Evolutionary conservation across 1,284 basidiomycete genomes (phyloP).

Genomic region (Garcileccinum viscosum): DNA sequence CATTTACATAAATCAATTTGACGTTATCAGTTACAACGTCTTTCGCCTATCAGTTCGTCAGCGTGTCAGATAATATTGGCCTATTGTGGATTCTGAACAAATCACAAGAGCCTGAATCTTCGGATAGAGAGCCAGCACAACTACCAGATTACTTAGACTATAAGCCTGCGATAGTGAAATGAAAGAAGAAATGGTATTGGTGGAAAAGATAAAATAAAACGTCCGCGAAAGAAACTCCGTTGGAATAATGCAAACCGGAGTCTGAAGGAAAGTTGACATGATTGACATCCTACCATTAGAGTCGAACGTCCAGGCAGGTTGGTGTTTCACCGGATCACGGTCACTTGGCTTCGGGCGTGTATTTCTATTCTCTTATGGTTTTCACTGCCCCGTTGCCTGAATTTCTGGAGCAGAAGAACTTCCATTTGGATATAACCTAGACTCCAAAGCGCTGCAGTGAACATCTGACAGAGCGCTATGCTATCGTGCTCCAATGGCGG

Average conservation of each 20-base stretch:
- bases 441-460: not conserved
- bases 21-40: too few relatives aligned
- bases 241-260: not conserved
- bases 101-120: not conserved
- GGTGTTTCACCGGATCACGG: not conserved
- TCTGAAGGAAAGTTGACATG: not conserved
- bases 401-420: not conserved
- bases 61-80: too few relatives aligned
- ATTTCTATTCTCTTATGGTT: not conserved
- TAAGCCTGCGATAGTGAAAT: not conserved
- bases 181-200: not conserved
- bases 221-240: not conserved
- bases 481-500: not conserved
- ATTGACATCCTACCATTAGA: not conserved
- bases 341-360: not conserved
- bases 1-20: too few relatives aligned
- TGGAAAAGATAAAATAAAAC: not conserved
- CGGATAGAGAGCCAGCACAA: not conserved
- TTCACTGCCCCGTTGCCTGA: not conserved
- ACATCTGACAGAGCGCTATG: not conserved
- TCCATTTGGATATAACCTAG: not conserved
- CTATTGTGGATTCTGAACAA: not conserved
- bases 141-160: too few relatives aligned
- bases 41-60: too few relatives aligned
- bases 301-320: not conserved